Evolutionary conservation across 768 basidiomycete genomes (phyloP).

Genomic region (Gautieria morchelliformis): DNA sequence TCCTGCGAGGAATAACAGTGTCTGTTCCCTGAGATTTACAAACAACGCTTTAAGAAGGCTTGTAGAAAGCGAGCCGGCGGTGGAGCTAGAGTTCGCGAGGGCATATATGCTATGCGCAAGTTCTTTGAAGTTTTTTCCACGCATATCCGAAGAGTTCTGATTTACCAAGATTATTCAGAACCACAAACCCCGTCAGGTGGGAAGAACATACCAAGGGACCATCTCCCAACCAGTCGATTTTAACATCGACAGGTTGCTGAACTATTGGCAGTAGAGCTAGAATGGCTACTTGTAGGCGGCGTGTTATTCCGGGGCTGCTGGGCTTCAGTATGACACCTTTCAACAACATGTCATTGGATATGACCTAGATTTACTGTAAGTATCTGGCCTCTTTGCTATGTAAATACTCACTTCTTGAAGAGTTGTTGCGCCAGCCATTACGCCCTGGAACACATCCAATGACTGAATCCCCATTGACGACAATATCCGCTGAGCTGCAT

Average conservation of each 20-base stretch:
- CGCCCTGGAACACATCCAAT: slow-evolving; percentile 35
- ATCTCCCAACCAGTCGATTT: slow-evolving; percentile 45
- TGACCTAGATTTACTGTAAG: slow-evolving; percentile 26
- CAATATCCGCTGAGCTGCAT: slow-evolving; percentile 40
- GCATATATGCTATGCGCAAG: slow-evolving; percentile 59
- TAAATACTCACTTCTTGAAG: slow-evolving; percentile 20
- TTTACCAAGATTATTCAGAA: slow-evolving; percentile 3
- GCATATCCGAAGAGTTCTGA: slow-evolving; percentile 13
- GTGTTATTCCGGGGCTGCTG: slow-evolving; percentile 42
- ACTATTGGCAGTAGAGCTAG: slow-evolving; percentile 43
- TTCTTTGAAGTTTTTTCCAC: slow-evolving; percentile 38
- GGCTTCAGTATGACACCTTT: slow-evolving; percentile 50
- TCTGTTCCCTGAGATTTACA: slow-evolving; percentile 53
- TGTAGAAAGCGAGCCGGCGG: slow-evolving; percentile 40
- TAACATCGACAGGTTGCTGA: slow-evolving; percentile 29
- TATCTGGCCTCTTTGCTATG: not conserved
- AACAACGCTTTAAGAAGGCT: slow-evolving; percentile 58
- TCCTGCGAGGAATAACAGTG: slow-evolving; percentile 73
- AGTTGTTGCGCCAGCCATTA: slow-evolving; percentile 20
- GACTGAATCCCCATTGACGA: slow-evolving; percentile 35
- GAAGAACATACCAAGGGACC: slow-evolving; percentile 21
- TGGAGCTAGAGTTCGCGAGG: slow-evolving; percentile 48
- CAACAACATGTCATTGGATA: slow-evolving; percentile 35
- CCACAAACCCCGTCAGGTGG: not conserved
- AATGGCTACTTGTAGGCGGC: slow-evolving; percentile 50